A percentile compares a stretch with the other conserved stretches of the same genome.
Conservation (phyloP, 805 yeast species). For the Pichia heedii region DNA sequence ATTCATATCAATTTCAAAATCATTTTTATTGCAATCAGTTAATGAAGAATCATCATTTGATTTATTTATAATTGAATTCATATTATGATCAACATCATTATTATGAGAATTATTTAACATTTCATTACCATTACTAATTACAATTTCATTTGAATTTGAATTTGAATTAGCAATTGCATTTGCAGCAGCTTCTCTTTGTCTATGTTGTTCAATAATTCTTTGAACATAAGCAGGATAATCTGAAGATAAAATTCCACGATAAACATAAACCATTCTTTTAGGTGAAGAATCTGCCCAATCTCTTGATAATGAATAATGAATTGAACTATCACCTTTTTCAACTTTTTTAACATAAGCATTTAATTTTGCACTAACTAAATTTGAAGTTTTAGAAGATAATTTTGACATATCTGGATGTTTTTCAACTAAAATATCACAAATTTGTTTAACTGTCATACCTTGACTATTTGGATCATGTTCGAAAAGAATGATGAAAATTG, state of each 20-base stretch:
- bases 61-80: not conserved
- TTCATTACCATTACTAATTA: too few species aligned
- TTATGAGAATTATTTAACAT: not conserved
- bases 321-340: conserved; percentile 69
- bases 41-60: not conserved
- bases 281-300: conserved; percentile 92
- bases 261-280: conserved; percentile 80
- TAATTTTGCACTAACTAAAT: conserved; percentile 70
- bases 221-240: conserved; percentile 69
- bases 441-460: conserved; percentile 87
- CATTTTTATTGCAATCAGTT: not conserved
- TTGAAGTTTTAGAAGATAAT: conserved; percentile 70
- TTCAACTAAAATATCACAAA: conserved; percentile 66
- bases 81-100: not conserved
- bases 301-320: conserved; percentile 67
- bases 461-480: conserved; percentile 59
- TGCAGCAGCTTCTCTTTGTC: conserved; percentile 22
- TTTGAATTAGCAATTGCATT: not conserved
- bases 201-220: conserved; percentile 49
- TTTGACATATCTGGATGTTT: conserved; percentile 81
- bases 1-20: conserved; percentile 1
- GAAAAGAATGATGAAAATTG: conserved; percentile 62
- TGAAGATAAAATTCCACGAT: conserved; percentile 68
- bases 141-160: not conserved
- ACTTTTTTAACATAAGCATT: conserved; percentile 77